Evolutionary conservation across 1,139 yeast species (phyloP), one percentile per base, ranked within the genome.

Genomic region (Blastobotrys apis): DNA sequence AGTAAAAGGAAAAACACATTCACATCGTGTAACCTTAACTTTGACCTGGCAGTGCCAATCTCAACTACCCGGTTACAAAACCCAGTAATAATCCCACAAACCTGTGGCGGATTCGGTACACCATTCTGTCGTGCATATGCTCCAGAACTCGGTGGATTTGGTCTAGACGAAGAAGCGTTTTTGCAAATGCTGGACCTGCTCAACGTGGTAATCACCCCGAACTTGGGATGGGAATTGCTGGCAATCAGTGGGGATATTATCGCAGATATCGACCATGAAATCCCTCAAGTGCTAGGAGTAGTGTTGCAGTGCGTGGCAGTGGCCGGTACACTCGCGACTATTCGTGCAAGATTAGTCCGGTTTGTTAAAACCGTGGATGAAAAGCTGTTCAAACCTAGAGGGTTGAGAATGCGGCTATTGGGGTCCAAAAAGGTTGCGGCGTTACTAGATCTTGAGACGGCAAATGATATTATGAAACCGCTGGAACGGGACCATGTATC

Each of bases 71-170:
- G n/a, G n/a, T 5, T 27, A 8, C 5, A 8, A 12, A 12, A 5
- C 31, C 39, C 39, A 8, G n/a, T 41, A 8, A 39, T 31, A 9
- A 41, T 41, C 12, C 36, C 44, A 9, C 44, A 41, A 30, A 10
- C 27, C 15, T 22, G 12, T 15, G 23, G 20, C 3, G 44, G 39
- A 10, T 16, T 27, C 3, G 23, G 36, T 17, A 16, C 13, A 12
- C 44, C 44, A 10, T 41, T 41, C 39, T 30, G 23, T 25, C 25
- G 39, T 20, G 44, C 44, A 8, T 35, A 35, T 22, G 39, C 39
- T 10, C 36, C 23, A 26, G 30, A 13, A 12, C 9, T 41, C 13
- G 20, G 15, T 12, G n/a, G 23, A 5, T 36, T 30, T 22, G 27
- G 27, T 12, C 21, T 41, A 13, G 17, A n/a, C 16, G 29, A 36